Conservation (phyloP, 2,329 filamentous ascomycete species). For the Calonectria hawksworthii region DNA sequence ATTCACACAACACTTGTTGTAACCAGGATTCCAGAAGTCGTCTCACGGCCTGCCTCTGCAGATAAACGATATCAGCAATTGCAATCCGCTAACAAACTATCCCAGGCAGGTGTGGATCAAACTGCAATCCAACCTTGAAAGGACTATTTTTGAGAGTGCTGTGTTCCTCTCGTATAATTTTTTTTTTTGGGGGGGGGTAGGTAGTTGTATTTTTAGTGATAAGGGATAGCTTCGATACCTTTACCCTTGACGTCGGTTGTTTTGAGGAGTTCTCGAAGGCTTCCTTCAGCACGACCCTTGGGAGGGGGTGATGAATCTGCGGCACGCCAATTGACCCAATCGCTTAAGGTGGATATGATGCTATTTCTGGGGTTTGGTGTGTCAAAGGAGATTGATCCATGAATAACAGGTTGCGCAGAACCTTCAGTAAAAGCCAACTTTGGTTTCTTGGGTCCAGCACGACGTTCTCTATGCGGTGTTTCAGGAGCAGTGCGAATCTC, state of each 20-base stretch:
- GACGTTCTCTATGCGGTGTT: constrained; percentile 41
- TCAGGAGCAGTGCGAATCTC: constrained; percentile 58
- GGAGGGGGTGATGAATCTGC: constrained; percentile 39
- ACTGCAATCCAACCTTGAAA: background rate
- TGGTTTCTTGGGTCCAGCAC: constrained; percentile 30
- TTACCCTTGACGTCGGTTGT: constrained; percentile 53
- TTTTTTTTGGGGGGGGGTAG: background rate
- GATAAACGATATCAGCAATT: background rate
- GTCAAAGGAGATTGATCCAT: constrained; percentile 45
- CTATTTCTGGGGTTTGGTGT: constrained; percentile 43
- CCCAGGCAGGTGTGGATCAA: background rate
- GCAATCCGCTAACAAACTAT: background rate
- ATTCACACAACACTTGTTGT: background rate
- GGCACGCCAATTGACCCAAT: constrained; percentile 63
- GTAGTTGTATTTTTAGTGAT: background rate
- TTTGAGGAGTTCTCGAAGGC: constrained; percentile 66
- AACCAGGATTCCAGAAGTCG: background rate
- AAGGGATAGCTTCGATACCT: constrained; percentile 41
- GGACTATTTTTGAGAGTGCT: constrained; percentile 39
- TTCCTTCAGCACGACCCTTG: constrained; percentile 68
- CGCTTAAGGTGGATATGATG: constrained; percentile 56
- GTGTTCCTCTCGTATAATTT: constrained; percentile 42
- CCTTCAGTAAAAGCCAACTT: constrained; percentile 36
- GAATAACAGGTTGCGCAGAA: constrained; percentile 45
- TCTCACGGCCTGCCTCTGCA: background rate